Percentiles rank a stretch among this genome's conserved stretches.
Conservation (phyloP, 2,329 filamentous ascomycete genomes). For the Alternaria ethzedia region DNA sequence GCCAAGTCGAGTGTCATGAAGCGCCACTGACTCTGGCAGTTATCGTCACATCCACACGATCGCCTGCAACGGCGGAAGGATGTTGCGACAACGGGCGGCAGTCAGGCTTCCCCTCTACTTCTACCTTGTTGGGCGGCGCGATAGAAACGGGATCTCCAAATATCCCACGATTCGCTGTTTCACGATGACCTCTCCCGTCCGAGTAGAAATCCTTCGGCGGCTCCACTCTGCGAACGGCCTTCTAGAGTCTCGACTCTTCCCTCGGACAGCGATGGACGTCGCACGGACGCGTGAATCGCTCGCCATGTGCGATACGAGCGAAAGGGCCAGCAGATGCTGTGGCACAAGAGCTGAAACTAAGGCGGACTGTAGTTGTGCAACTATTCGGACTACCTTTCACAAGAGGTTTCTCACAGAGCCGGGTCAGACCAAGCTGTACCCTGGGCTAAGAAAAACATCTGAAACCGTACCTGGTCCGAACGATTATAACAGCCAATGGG, state of each 20-base stretch:
- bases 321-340: slow-evolving; percentile 21
- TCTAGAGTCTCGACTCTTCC: slow-evolving; percentile 26
- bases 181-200: slow-evolving; percentile 21
- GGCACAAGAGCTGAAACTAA: slow-evolving; percentile 23
- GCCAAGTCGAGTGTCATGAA: slow-evolving; percentile 17
- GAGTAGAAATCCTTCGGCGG: slow-evolving; percentile 4
- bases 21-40: slow-evolving; percentile 13
- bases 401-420: slow-evolving; percentile 6
- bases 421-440: slow-evolving; percentile 18
- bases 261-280: slow-evolving; percentile 3
- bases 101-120: slow-evolving; percentile 11
- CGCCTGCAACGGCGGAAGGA: slow-evolving; percentile 12
- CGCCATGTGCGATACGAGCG: neutral
- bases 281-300: slow-evolving; percentile 23
- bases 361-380: slow-evolving; percentile 21
- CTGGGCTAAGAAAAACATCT: slow-evolving; percentile 21
- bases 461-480: slow-evolving; percentile 29
- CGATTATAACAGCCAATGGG: slow-evolving; percentile 20
- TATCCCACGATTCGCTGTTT: slow-evolving; percentile 22
- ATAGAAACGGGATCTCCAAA: slow-evolving; percentile 21
- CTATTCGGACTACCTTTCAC: slow-evolving; percentile 15
- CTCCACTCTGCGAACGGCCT: slow-evolving; percentile 13
- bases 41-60: slow-evolving; percentile 7
- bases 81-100: slow-evolving; percentile 17
- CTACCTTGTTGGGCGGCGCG: slow-evolving; percentile 13